Evolutionary conservation across 2,329 filamentous ascomycete genomes (phyloP).

Genomic region (Colletotrichum aenigma): DNA sequence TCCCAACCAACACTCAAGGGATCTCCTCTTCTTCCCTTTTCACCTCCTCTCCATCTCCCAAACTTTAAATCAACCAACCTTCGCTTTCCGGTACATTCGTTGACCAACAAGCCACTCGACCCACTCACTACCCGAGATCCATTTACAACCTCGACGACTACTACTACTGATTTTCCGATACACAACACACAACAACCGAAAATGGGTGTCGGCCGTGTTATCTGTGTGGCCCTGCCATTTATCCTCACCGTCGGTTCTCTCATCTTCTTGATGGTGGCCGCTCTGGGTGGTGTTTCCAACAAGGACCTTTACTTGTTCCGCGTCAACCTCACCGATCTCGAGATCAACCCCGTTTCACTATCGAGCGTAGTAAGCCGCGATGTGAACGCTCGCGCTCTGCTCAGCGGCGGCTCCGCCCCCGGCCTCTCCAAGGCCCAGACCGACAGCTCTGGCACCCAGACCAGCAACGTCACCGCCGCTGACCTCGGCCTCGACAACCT

Average conservation of each 20-base stretch:
- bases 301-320: slow-evolving; percentile 63
- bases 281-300: slow-evolving; percentile 60
- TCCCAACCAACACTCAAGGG: not conserved
- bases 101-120: not conserved
- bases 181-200: slow-evolving; percentile 31
- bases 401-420: slow-evolving; percentile 16
- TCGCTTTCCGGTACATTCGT: slow-evolving; percentile 6
- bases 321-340: slow-evolving; percentile 67
- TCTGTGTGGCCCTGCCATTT: slow-evolving; percentile 89
- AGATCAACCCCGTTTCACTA: slow-evolving; percentile 45
- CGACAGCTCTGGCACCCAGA: slow-evolving; percentile 21
- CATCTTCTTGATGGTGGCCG: slow-evolving; percentile 67
- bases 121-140: slow-evolving; percentile 1
- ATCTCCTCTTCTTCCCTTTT: not conserved
- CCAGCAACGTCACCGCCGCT: slow-evolving; percentile 58
- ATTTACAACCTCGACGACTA: not conserved
- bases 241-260: slow-evolving; percentile 78
- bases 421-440: slow-evolving; percentile 31
- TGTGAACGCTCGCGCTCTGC: slow-evolving; percentile 32
- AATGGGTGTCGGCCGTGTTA: slow-evolving; percentile 74
- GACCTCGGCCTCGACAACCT: slow-evolving; percentile 71
- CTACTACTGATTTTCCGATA: not conserved
- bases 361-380: slow-evolving; percentile 21
- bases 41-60: not conserved
- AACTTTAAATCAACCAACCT: not conserved